phyloP scores from a whole-genome alignment of 345 rosid species.

The Acer campestre region DNA sequence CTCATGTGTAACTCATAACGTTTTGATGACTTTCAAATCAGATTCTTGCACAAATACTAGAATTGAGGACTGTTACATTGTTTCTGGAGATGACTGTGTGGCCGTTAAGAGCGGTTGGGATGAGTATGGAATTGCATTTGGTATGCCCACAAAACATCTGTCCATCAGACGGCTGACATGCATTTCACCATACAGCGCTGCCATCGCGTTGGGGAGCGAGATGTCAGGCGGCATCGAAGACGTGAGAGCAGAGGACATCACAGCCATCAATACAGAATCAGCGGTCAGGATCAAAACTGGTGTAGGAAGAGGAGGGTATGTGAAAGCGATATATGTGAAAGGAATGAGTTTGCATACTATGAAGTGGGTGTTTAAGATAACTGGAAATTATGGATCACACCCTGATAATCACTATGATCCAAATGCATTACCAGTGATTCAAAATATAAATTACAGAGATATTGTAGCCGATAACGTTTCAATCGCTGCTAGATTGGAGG shows the following conservation, averaged over 20 bases:
- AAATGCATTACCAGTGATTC: conserved; percentile 63
- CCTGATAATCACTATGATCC: conserved; percentile 67
- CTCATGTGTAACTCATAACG: conserved; percentile 3
- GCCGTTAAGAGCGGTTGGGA: conserved; percentile 95
- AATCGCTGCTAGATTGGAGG: conserved; percentile 67
- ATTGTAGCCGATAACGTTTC: conserved; percentile 67
- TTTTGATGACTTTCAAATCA: conserved; percentile 30
- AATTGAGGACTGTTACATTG: conserved; percentile 86
- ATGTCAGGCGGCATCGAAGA: conserved; percentile 85
- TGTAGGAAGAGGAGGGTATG: conserved; percentile 68
- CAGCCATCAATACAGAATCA: conserved; percentile 68
- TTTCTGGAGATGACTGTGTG: conserved; percentile 93
- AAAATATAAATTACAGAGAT: conserved; percentile 64
- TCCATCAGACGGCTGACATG: conserved; percentile 66
- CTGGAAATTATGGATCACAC: conserved; percentile 73
- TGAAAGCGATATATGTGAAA: conserved; percentile 58
- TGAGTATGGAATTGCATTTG: conserved; percentile 69
- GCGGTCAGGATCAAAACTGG: conserved; percentile 84
- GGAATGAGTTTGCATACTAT: conserved; percentile 68
- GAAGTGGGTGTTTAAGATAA: conserved; percentile 85
- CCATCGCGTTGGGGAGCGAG: conserved; percentile 77
- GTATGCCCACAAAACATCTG: conserved; percentile 72
- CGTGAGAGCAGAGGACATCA: conserved; percentile 76
- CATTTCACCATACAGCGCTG: conserved; percentile 75
- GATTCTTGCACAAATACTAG: conserved; percentile 90